Evolutionary conservation across 805 yeast genomes (phyloP), one percentile per base, ranked within the genome.

Genomic region (Candida adriatica): DNA sequence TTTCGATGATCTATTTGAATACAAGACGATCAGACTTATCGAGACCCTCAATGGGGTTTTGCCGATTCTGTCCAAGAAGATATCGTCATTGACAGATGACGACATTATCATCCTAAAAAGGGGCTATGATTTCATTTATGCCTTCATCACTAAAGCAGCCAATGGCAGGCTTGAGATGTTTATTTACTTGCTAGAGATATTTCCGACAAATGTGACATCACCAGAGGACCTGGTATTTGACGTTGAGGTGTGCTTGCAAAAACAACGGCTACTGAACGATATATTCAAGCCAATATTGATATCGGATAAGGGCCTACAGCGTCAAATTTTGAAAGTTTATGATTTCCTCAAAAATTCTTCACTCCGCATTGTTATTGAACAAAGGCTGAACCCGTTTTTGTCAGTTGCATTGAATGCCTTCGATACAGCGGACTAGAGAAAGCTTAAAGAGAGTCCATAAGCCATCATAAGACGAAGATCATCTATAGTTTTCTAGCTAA

Each of bases 1-100:
- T 3, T 60, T 56, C 30, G 54, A 51, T 6, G 59, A 59, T 20
- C 45, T 58, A 25, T 59, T 60, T 34, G 53, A 50, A 17, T 46
- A 39, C 27, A 47, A 48, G n/a, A 42, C 48, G 2, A 45, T 39
- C 1, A 36, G 32, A 18, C 24, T 57, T 9, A 42, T 50, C 19
- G 49, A 43, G 3, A 34, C 41, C 2, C 27, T 54, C 14, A 29
- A 40, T 15, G 27, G 14, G 6, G 33, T 53, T 7, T 29, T 43
- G 13, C 25, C 21, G 10, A 11, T 38, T 3, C 5, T 34, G 2
- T 11, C 16, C 11, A 33, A 16, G 6, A 5, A 17, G 5, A 24
- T 32, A 8, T 19, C 22, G 11, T n/a, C n/a, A n/a, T 11, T 19
- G 8, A 11, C 8, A 19, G 10, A 7, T 5, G 19, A 24, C 5